Percentiles rank a stretch among this genome's conserved stretches.
phyloP scores from a whole-genome alignment of 2,329 filamentous ascomycete species.

The Phialemoniopsis sp. region DNA sequence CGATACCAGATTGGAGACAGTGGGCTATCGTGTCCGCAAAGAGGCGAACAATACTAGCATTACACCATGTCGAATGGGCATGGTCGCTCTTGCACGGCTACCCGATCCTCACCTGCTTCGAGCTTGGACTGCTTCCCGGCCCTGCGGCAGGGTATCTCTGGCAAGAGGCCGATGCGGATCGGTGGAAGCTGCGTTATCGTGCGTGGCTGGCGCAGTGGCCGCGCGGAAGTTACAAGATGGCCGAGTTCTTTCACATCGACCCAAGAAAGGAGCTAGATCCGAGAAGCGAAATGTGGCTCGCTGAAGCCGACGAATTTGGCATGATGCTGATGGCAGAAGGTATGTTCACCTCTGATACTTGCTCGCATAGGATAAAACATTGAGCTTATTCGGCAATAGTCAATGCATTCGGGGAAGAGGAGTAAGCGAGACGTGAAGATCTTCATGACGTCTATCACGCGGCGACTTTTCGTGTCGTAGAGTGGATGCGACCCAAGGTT shows the following conservation, averaged over 20 bases:
- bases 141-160: slow-evolving; percentile 9
- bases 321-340: slow-evolving; percentile 12
- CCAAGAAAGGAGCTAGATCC: slow-evolving; percentile 1
- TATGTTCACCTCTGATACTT: slow-evolving; percentile 4
- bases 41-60: slow-evolving; percentile 9
- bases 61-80: slow-evolving; percentile 12
- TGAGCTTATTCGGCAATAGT: too few relatives aligned
- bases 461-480: too few relatives aligned
- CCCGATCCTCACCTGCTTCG: slow-evolving; percentile 11
- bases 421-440: too few relatives aligned
- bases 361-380: too few relatives aligned
- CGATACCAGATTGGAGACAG: slow-evolving; percentile 6
- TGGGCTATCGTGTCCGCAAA: slow-evolving; percentile 12
- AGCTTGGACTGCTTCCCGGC: slow-evolving; percentile 10
- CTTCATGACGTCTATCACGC: too few relatives aligned
- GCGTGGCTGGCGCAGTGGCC: slow-evolving; percentile 9
- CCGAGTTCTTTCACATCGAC: slow-evolving; percentile 11
- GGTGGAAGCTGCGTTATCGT: neutral
- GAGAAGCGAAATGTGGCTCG: slow-evolving; percentile 10
- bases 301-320: slow-evolving; percentile 11
- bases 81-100: slow-evolving; percentile 11
- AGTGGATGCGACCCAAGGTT: too few relatives aligned
- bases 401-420: too few relatives aligned
- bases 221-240: slow-evolving; percentile 8
- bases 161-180: slow-evolving; percentile 6